A percentile compares a stretch with the other conserved stretches of the same genome.
These are phyloP conservation scores for Przewalskia tangutica DNA, from an alignment of 257 asterid species.

Conservation along the genomic window DNA sequence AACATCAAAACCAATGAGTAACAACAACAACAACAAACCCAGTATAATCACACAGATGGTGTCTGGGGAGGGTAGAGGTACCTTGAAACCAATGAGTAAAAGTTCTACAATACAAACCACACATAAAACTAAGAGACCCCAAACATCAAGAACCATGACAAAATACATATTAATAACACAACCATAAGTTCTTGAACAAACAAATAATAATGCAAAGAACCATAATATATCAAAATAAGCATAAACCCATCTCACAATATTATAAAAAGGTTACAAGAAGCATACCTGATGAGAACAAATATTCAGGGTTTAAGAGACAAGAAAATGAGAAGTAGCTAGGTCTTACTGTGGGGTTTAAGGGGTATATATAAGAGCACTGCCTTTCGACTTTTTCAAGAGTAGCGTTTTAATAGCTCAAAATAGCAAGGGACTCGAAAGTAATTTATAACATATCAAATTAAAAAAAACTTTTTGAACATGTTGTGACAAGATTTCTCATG, in stretches of 20 bases:
- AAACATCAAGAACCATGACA: background rate
- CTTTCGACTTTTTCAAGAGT: background rate
- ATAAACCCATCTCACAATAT: no score
- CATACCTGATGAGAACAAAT: background rate
- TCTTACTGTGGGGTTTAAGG: conserved; percentile 3
- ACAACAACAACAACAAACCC: no score
- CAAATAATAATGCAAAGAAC: background rate
- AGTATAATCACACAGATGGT: no score
- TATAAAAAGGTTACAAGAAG: background rate
- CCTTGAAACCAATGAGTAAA: background rate
- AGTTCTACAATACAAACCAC: no score
- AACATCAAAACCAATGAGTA: no score
- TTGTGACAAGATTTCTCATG: no score
- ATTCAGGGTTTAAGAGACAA: conserved; percentile 7
- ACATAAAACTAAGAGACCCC: background rate
- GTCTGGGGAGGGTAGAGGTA: no score
- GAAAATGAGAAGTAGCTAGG: conserved; percentile 15
- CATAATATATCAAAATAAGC: background rate
- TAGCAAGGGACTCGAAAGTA: background rate
- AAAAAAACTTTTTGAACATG: no score
- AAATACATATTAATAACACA: background rate
- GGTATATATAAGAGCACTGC: background rate
- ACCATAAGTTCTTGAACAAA: background rate
- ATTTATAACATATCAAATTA: no score
- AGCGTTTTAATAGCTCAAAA: background rate